Evolutionary conservation across 257 asterid species (phyloP).

Genomic region (Penstemon eatonii): DNA sequence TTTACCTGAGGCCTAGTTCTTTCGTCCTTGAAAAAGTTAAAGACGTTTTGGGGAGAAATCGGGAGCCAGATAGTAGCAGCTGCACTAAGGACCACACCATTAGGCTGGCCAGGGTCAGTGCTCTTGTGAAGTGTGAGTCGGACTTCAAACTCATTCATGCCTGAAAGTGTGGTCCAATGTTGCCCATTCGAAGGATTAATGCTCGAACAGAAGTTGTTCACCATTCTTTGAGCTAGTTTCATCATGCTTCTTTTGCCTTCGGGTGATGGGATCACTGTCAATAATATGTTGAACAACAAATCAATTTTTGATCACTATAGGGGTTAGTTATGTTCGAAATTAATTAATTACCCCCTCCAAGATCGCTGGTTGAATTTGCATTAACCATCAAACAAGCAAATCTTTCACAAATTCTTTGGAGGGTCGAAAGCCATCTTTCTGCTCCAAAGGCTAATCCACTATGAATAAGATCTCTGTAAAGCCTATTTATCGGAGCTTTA

Average conservation of each 20-base stretch:
- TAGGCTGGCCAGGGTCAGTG: conserved; percentile 83
- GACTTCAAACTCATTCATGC: conserved; percentile 70
- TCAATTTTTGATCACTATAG: too few relatives aligned
- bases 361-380: conserved; percentile 60
- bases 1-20: conserved; percentile 77
- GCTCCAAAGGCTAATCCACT: conserved; percentile 91
- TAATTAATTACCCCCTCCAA: conserved; percentile 64
- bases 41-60: conserved; percentile 60
- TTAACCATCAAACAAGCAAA: conserved; percentile 75
- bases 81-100: conserved; percentile 81
- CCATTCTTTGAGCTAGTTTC: conserved; percentile 93
- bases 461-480: conserved; percentile 68
- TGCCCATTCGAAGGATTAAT: conserved; percentile 71
- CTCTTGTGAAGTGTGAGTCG: conserved; percentile 71
- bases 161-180: conserved; percentile 72
- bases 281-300: too few relatives aligned
- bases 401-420: conserved; percentile 82
- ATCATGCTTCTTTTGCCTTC: conserved; percentile 94
- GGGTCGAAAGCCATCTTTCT: conserved; percentile 82
- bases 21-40: conserved; percentile 75
- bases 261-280: conserved; percentile 62
- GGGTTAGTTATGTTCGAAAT: background rate
- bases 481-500: conserved; percentile 53
- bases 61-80: conserved; percentile 97
- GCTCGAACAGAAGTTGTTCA: conserved; percentile 75